A percentile compares a stretch with the other conserved stretches of the same genome.
These are phyloP conservation scores for Cicer cuneatum DNA, from an alignment of 306 rosid genomes.

Conservation along the genomic window DNA sequence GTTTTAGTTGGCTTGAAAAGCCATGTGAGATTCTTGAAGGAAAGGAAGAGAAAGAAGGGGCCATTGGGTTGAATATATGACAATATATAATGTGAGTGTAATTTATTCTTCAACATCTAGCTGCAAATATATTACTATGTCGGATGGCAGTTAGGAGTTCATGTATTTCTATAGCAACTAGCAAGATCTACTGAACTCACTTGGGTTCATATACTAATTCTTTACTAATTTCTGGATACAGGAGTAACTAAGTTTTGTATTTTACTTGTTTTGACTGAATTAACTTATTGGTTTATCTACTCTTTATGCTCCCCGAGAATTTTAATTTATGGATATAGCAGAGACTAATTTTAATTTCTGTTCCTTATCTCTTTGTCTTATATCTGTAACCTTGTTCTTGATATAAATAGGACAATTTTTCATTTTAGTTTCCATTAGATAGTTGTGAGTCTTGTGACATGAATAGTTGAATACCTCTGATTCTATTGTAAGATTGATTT, in stretches of 20 bases:
- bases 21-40: constrained; percentile 30
- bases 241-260: not conserved
- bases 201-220: constrained; percentile 16
- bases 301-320: not conserved
- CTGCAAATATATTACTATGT: constrained; percentile 4
- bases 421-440: not conserved
- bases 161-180: not conserved
- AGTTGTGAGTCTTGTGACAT: not conserved
- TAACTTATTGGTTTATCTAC: not conserved
- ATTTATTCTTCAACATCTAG: not conserved
- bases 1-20: constrained; percentile 61
- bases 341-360: not conserved
- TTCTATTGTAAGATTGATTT: not conserved
- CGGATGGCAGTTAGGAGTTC: not conserved
- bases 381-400: not conserved
- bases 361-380: not conserved
- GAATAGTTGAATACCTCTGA: not conserved
- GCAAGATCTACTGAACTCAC: constrained; percentile 23
- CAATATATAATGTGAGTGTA: constrained; percentile 1
- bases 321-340: not conserved
- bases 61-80: constrained; percentile 24
- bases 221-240: not conserved
- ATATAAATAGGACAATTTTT: not conserved
- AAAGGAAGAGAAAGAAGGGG: constrained; percentile 19
- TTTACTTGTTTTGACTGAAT: not conserved